A percentile compares a stretch with the other conserved stretches of the same genome.
These are phyloP conservation scores for Glaciozyma martinii DNA, from an alignment of 768 basidiomycete species.

Conservation along the genomic window DNA sequence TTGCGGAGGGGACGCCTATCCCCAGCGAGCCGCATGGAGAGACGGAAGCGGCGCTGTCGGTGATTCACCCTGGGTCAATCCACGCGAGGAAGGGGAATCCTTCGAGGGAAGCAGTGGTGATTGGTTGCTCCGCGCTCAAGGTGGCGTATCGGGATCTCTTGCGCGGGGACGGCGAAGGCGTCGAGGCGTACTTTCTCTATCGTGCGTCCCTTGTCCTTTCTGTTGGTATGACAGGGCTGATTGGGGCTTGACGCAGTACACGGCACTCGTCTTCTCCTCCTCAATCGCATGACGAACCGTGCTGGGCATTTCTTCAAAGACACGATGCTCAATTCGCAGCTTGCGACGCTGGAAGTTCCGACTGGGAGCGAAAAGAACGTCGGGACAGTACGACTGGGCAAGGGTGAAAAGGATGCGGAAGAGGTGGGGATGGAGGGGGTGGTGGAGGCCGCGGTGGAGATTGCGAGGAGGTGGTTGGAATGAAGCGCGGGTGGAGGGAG, in stretches of 20 bases:
- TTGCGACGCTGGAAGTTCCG: slow-evolving; percentile 46
- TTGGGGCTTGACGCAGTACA: slow-evolving; percentile 42
- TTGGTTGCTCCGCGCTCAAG: slow-evolving; percentile 81
- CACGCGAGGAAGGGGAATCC: slow-evolving; percentile 1
- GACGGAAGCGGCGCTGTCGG: slow-evolving; percentile 4
- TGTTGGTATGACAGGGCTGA: neutral
- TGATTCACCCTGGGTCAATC: slow-evolving; percentile 14
- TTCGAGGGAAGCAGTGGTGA: slow-evolving; percentile 52
- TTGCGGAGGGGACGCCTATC: neutral
- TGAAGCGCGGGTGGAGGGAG: no score
- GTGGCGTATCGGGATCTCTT: slow-evolving; percentile 70
- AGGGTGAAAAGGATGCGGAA: slow-evolving; percentile 11
- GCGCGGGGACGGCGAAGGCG: slow-evolving; percentile 47
- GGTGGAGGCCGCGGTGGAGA: neutral
- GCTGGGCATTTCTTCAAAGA: slow-evolving; percentile 76
- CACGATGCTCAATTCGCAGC: slow-evolving; percentile 68
- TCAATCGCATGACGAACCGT: slow-evolving; percentile 56
- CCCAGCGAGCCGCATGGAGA: neutral
- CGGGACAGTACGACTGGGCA: slow-evolving; percentile 16
- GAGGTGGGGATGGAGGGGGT: slow-evolving; percentile 22
- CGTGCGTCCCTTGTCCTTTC: slow-evolving; percentile 30
- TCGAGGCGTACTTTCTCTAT: slow-evolving; percentile 72
- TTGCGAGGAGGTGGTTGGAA: neutral
- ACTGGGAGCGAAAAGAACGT: slow-evolving; percentile 18
- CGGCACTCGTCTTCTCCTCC: slow-evolving; percentile 50